These are phyloP conservation scores for Daedalea quercina DNA, from an alignment of 768 basidiomycete genomes.

Conservation along the genomic window DNA sequence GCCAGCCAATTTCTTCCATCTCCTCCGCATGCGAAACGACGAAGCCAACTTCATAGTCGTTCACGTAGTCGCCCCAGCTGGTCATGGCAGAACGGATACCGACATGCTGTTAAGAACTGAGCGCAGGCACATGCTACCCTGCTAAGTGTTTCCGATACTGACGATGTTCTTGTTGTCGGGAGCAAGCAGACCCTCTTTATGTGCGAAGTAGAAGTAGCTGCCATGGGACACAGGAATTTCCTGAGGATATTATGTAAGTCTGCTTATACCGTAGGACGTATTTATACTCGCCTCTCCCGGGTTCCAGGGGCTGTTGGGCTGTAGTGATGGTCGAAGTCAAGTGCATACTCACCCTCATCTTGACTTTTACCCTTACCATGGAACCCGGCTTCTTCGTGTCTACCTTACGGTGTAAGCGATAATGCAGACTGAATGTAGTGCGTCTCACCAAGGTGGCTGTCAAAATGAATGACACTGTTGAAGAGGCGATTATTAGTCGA, in stretches of 20 bases:
- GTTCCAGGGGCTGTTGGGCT: constrained; percentile 17
- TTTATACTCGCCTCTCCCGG: constrained; percentile 12
- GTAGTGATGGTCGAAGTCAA: too few relatives aligned
- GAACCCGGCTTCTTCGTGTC: neutral
- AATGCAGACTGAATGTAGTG: constrained; percentile 25
- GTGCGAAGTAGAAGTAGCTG: constrained; percentile 28
- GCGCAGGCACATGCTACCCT: neutral
- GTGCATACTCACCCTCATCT: too few relatives aligned
- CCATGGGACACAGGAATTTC: constrained; percentile 26
- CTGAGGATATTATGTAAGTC: neutral
- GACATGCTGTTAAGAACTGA: constrained; percentile 19
- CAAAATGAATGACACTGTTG: constrained; percentile 27
- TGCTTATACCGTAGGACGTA: neutral
- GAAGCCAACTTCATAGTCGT: constrained; percentile 25
- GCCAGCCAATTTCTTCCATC: constrained; percentile 25
- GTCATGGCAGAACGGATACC: constrained; percentile 24
- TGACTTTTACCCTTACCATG: too few relatives aligned
- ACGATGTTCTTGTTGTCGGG: constrained; percentile 26
- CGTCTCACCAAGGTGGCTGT: constrained; percentile 23
- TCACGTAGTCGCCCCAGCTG: constrained; percentile 26
- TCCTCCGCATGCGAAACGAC: constrained; percentile 26
- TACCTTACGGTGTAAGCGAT: neutral
- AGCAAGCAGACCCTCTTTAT: constrained; percentile 25
- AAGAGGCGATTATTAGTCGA: constrained; percentile 8
- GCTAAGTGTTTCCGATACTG: neutral